Evolutionary conservation across 2,329 filamentous ascomycete species (phyloP), one percentile per base, ranked within the genome.

Genomic region (Aspergillus brunneoviolaceus): DNA sequence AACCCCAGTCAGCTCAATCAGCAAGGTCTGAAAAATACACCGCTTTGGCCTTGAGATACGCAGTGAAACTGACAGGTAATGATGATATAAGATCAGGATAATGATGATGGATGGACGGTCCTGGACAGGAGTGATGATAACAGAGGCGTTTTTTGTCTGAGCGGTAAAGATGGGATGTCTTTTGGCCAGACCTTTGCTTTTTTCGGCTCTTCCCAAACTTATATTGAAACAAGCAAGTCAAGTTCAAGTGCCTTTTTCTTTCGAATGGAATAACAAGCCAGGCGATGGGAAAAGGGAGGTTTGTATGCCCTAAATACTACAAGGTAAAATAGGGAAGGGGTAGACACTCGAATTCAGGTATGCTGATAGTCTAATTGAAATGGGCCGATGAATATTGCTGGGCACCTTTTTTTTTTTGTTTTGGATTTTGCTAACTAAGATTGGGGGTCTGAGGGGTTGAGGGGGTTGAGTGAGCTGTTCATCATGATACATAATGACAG

Each of bases 261-360:
- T 19, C 6, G 16, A 45, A n/a, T 45, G 14, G 16, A 16, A 48
- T 51, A 56, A 56, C 33, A 39, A 47, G 47, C 47, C 49, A 51
- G 53, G 49, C 16, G 27, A 51, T 58, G 57, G 56, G 65, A 29
- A 57, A 60, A 55, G 39, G 39, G 39, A 45, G 39, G 56, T 21
- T 55, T 49, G 57, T 50, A 31, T 57, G 42, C 58, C 49, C 62
- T 68, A 68, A 65, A 67, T 68, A 68, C 57, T 55, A 39, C 33
- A 21, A 31, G 29, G 39, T 54, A 58, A 58, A 45, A 39, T 49
- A 25, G 49, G 62, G 65, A 67, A 65, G 61, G 66, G 66, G 64
- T 65, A 57, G 45, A 29, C 35, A 9, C 51, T 47, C 48, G 31
- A 55, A 21, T 58, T 62, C 51, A 57, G 60, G 61, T 57, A 61